These are phyloP conservation scores for Plantago lanceolata DNA, from an alignment of 305 asterid genomes.

Conservation along the genomic window DNA sequence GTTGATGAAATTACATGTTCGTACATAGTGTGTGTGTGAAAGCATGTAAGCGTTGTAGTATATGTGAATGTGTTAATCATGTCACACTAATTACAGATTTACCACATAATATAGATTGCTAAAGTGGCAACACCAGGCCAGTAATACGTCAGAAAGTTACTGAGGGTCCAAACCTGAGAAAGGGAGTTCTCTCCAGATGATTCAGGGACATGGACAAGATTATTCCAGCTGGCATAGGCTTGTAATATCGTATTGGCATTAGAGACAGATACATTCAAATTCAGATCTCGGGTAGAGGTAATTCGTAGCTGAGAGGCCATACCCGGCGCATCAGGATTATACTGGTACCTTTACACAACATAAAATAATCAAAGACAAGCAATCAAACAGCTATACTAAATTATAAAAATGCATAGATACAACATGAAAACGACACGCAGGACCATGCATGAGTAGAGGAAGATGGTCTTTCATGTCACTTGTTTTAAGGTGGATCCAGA, in stretches of 20 bases:
- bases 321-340: slow-evolving; percentile 70
- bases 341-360: slow-evolving; percentile 56
- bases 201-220: slow-evolving; percentile 54
- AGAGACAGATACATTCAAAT: slow-evolving; percentile 76
- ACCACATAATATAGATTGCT: neutral
- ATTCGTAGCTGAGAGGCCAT: slow-evolving; percentile 81
- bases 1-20: slow-evolving; percentile 14
- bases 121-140: neutral
- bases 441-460: neutral
- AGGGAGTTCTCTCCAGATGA: slow-evolving; percentile 41
- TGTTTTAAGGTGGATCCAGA: neutral
- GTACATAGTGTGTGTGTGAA: neutral
- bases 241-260: slow-evolving; percentile 85
- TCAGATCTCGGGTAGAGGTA: slow-evolving; percentile 69
- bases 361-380: slow-evolving; percentile 20
- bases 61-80: neutral
- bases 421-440: slow-evolving; percentile 6
- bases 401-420: neutral
- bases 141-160: slow-evolving; percentile 1
- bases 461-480: neutral
- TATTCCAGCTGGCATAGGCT: slow-evolving; percentile 98
- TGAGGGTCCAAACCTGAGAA: slow-evolving; percentile 15
- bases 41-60: neutral
- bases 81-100: neutral
- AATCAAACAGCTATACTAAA: slow-evolving; percentile 1